These are phyloP conservation scores for Dicorynia guianensis DNA, from an alignment of 306 rosid species.

Conservation along the genomic window DNA sequence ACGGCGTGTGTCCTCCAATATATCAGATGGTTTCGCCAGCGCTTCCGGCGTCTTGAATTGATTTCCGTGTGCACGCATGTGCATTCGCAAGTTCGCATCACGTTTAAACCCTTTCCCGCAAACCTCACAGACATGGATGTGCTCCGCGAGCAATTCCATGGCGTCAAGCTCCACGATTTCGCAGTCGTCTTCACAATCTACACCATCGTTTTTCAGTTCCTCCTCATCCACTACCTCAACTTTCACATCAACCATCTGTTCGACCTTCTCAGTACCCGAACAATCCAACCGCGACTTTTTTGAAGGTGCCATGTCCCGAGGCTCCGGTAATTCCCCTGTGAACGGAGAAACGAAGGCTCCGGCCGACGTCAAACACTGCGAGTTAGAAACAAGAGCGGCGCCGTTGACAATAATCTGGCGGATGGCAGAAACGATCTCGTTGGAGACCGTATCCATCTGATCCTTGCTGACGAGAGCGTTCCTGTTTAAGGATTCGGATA, in stretches of 20 bases:
- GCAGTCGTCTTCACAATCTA: constrained; percentile 33
- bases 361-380: constrained; percentile 21
- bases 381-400: constrained; percentile 60
- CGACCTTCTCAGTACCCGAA: constrained; percentile 5
- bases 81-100: constrained; percentile 93
- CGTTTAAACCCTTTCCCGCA: constrained; percentile 96
- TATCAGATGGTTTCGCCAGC: constrained; percentile 57
- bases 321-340: not conserved
- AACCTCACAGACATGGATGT: constrained; percentile 84
- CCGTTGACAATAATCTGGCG: constrained; percentile 62
- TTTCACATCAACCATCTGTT: constrained; percentile 41
- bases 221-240: constrained; percentile 42
- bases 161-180: constrained; percentile 87
- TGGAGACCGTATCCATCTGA: constrained; percentile 62
- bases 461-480: constrained; percentile 46
- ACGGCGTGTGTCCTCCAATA: not conserved
- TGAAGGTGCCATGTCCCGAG: not conserved
- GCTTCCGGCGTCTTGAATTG: constrained; percentile 82
- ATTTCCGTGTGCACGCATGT: constrained; percentile 93
- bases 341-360: not conserved
- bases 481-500: constrained; percentile 58
- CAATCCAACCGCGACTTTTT: constrained; percentile 15
- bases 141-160: constrained; percentile 75
- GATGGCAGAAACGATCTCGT: constrained; percentile 66
- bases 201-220: constrained; percentile 24